Percentiles rank a stretch among this genome's conserved stretches.
Evolutionary conservation across 2,329 filamentous ascomycete species (phyloP).

Genomic region (Cadophora luteo-olivacea): DNA sequence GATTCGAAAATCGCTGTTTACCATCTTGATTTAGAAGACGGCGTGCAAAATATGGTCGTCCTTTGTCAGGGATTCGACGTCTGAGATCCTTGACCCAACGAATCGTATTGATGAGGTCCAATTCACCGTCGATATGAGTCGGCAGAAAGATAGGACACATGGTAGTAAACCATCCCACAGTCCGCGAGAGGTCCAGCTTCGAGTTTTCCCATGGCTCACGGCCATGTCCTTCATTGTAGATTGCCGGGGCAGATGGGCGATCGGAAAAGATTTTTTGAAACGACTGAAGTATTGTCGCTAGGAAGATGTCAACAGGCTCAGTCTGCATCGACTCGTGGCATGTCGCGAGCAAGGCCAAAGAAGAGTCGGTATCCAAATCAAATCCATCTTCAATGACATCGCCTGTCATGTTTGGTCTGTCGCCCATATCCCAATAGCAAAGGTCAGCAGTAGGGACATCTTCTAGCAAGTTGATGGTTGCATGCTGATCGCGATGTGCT

Average conservation of each 20-base stretch:
- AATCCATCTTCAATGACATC: not conserved
- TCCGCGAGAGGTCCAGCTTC: constrained; percentile 47
- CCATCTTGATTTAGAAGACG: constrained; percentile 44
- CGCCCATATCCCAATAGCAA: not conserved
- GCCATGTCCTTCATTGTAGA: constrained; percentile 53
- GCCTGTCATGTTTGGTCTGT: not conserved
- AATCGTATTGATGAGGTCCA: constrained; percentile 25
- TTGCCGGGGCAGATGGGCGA: constrained; percentile 41
- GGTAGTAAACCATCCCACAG: constrained; percentile 56
- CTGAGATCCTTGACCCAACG: constrained; percentile 48
- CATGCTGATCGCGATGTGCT: not conserved
- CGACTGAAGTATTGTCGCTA: constrained; percentile 22
- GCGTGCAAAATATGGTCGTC: constrained; percentile 48
- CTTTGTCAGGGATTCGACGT: constrained; percentile 46
- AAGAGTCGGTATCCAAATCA: not conserved
- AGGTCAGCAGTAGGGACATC: not conserved
- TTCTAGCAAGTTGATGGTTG: not conserved
- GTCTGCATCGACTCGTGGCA: not conserved
- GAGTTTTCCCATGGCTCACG: constrained; percentile 46
- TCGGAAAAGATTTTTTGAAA: constrained; percentile 47
- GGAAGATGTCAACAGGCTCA: not conserved
- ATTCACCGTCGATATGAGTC: constrained; percentile 11
- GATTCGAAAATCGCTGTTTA: constrained; percentile 40
- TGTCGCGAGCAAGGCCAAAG: not conserved
- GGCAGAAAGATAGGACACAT: constrained; percentile 45